phyloP scores from a whole-genome alignment of 2,329 filamentous ascomycete species.

The Pochonia chlamydosporia region DNA sequence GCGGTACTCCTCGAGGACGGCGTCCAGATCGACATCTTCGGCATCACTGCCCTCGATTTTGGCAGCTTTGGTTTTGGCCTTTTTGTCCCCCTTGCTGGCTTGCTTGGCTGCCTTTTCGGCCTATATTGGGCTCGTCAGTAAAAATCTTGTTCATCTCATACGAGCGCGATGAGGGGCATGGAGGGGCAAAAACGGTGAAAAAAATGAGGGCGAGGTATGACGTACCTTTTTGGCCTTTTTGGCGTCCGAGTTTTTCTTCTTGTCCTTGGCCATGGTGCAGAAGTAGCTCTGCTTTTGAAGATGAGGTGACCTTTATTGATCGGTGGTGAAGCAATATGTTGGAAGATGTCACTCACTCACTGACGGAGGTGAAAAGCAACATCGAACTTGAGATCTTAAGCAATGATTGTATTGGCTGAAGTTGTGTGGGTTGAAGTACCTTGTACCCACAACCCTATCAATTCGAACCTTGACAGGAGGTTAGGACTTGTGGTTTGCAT shows the following conservation, averaged over 20 bases:
- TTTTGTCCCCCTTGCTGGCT: slow-evolving; percentile 86
- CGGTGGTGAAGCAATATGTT: not conserved
- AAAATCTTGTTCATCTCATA: not conserved
- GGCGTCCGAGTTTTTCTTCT: slow-evolving; percentile 42
- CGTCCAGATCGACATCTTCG: slow-evolving; percentile 89
- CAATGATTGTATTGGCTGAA: no score
- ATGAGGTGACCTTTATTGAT: not conserved
- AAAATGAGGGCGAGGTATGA: slow-evolving; percentile 4
- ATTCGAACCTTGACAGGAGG: no score
- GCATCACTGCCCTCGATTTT: slow-evolving; percentile 77
- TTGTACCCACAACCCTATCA: no score
- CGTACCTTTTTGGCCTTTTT: slow-evolving; percentile 46
- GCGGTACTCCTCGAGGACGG: slow-evolving; percentile 87
- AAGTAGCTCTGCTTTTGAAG: not conserved
- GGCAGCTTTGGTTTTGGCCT: slow-evolving; percentile 63
- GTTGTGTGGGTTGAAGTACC: no score
- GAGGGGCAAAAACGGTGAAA: slow-evolving; percentile 7
- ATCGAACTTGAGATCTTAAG: no score
- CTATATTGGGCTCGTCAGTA: slow-evolving; percentile 14
- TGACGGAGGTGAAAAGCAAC: no score
- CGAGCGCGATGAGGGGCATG: slow-evolving; percentile 3
- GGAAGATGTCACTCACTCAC: no score
- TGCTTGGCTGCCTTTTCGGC: slow-evolving; percentile 71
- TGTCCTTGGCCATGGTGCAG: slow-evolving; percentile 43
- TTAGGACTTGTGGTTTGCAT: no score